Conservation (phyloP, 148 eudicot genomes). For the Chenopodium quinoa region DNA sequence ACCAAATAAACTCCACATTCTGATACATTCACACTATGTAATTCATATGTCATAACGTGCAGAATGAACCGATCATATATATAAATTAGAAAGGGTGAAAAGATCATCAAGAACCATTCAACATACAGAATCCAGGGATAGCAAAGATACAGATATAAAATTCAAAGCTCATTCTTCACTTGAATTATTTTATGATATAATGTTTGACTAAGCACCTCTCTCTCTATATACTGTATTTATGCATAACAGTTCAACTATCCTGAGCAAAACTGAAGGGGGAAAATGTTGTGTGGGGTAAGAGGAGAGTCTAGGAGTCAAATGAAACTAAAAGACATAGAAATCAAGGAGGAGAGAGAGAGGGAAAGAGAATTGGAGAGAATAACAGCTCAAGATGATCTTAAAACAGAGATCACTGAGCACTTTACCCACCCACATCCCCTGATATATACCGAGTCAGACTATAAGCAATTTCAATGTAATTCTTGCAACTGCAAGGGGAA, state of each 20-base stretch:
- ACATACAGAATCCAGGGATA: background rate
- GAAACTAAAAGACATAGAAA: slow-evolving; percentile 20
- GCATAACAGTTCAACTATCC: background rate
- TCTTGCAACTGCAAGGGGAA: slow-evolving; percentile 4
- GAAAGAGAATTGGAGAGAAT: slow-evolving; percentile 14
- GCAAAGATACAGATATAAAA: background rate
- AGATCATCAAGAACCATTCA: slow-evolving; percentile 5
- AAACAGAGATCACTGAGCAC: slow-evolving; percentile 2
- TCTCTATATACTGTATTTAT: background rate
- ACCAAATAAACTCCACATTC: background rate
- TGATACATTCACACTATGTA: background rate
- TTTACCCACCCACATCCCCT: slow-evolving; percentile 25
- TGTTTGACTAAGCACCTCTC: background rate
- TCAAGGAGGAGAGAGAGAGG: slow-evolving; percentile 5
- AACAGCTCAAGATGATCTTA: slow-evolving; percentile 4
- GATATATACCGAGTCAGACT: background rate
- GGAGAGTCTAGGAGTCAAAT: slow-evolving; percentile 11
- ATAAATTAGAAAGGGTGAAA: background rate
- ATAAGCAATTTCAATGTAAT: slow-evolving; percentile 6
- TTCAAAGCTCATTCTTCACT: background rate
- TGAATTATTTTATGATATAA: background rate
- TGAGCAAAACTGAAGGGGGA: background rate
- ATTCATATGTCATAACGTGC: background rate
- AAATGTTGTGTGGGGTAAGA: slow-evolving; percentile 24
- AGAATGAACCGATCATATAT: background rate